A percentile compares a stretch with the other conserved stretches of the same genome.
These are phyloP conservation scores for Articulospora tetracladia DNA, from an alignment of 495 filamentous ascomycete genomes.

Conservation along the genomic window DNA sequence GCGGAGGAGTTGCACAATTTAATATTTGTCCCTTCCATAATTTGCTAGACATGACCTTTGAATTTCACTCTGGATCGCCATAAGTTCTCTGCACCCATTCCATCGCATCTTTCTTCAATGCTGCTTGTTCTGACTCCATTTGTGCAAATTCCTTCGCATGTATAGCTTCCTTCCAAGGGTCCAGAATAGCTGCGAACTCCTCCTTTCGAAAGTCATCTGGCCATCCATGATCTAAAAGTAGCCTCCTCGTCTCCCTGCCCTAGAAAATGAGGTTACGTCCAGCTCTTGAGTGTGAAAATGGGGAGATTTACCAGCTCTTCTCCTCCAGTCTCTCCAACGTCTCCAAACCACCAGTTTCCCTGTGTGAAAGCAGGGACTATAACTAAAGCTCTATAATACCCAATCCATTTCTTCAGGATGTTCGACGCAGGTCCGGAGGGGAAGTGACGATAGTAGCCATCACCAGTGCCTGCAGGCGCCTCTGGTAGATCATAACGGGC, in stretches of 20 bases:
- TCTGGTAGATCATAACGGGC: background rate
- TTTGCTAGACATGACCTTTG: too few species aligned
- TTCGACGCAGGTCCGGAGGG: too few species aligned
- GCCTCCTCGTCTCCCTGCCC: background rate
- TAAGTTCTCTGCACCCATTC: constrained; percentile 1
- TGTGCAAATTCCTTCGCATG: background rate
- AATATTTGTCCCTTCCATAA: too few species aligned
- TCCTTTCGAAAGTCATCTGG: background rate
- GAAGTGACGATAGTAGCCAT: too few species aligned
- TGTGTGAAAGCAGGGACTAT: too few species aligned
- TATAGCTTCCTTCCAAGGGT: background rate
- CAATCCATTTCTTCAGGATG: too few species aligned
- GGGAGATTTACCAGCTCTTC: too few species aligned
- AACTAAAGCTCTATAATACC: too few species aligned
- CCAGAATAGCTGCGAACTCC: background rate
- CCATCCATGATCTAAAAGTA: background rate
- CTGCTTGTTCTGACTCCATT: background rate
- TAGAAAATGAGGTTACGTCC: background rate
- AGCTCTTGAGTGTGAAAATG: too few species aligned
- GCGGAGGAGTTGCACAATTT: too few species aligned
- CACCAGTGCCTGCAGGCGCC: background rate
- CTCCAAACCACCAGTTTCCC: too few species aligned
- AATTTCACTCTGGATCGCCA: background rate
- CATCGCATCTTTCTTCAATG: background rate
- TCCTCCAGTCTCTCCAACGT: too few species aligned